Base-by-base conservation (phyloP, 1,139 yeast genomes). In the Pichia terricola region DNA sequence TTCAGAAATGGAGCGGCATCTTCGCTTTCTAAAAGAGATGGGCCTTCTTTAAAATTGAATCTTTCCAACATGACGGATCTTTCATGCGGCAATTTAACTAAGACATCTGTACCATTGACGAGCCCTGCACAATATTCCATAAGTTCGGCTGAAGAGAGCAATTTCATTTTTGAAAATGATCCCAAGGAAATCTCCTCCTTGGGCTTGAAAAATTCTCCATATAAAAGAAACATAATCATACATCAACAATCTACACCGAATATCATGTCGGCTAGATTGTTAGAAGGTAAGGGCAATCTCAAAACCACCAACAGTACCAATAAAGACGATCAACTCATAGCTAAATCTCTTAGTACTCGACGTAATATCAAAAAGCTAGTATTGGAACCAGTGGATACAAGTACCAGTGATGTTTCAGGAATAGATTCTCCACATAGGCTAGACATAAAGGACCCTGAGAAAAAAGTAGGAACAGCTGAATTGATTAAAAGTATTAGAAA, bases 331-430 rank as follows among this genome's bases (percentile, higher is more conserved):
- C 5, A 7, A 28, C 26, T 22, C 11, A 28, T 27, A n/a, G 32
- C 38, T 4, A 81, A 77, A 58, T 72, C 91, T 4, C 63, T 86
- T 49, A 28, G 10, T 10, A 77, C 76, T 51, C 72, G 95, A 45
- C 77, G 83, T 53, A 87, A 87, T 60, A 69, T 83, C 59, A 87
- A 87, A 60, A 73, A 83, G 50, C 69, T 86, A 38, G 77, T 82
- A 33, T 65, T 86, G 37, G 65, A 63, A 6, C 26, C 4, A 9
- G 35, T 43, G 7, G 22, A 10, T n/a, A 33, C n/a, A 5, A 8
- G 4, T 5, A 33, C 25, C 10, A 33, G 27, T 9, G 28, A 27
- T 11, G 31, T 9, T 11, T 31, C 38, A 26, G 16, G 10, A 26
- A 28, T 26, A 28, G 26, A 32, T 10, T 11, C n/a, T 9, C 30